These are phyloP conservation scores for Darksidea phi DNA, from an alignment of 495 filamentous ascomycete species.

Conservation along the genomic window DNA sequence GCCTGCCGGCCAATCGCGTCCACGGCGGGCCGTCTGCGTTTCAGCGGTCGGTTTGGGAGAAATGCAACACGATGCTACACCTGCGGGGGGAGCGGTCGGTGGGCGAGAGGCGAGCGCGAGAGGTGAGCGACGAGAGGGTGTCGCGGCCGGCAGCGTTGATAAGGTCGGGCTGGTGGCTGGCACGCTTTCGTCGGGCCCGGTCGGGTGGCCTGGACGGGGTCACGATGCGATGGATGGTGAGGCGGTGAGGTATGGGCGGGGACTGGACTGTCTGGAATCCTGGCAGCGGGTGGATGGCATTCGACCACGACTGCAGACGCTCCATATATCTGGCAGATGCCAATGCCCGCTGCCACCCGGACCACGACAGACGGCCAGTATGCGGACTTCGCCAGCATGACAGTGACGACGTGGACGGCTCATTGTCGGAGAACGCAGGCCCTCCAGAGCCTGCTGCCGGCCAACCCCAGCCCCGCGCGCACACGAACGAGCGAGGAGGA, in stretches of 20 bases:
- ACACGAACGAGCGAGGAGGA: constrained; percentile 7
- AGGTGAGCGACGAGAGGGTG: no score
- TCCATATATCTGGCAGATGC: constrained; percentile 28
- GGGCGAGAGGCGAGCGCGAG: no score
- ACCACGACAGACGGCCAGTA: background rate
- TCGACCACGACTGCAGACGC: constrained; percentile 11
- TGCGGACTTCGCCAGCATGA: constrained; percentile 30
- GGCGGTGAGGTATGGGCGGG: constrained; percentile 16
- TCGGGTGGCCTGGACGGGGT: background rate
- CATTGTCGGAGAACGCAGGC: constrained; percentile 6
- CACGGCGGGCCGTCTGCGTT: constrained; percentile 22
- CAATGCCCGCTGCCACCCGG: constrained; percentile 27
- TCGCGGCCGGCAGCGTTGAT: no score
- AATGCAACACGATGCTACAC: no score
- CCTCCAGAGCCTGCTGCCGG: constrained; percentile 6
- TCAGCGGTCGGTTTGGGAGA: constrained; percentile 33
- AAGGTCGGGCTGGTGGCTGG: constrained; percentile 2
- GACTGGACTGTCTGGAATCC: background rate
- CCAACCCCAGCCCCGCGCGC: constrained; percentile 15
- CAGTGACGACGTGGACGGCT: constrained; percentile 13
- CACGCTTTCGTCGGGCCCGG: background rate
- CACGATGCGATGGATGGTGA: constrained; percentile 6
- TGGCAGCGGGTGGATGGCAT: background rate
- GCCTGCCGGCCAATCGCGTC: constrained; percentile 28
- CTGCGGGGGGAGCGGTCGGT: no score